Evolutionary conservation across 1,284 basidiomycete genomes (phyloP).

Genomic region (Takashimella tepidaria): DNA sequence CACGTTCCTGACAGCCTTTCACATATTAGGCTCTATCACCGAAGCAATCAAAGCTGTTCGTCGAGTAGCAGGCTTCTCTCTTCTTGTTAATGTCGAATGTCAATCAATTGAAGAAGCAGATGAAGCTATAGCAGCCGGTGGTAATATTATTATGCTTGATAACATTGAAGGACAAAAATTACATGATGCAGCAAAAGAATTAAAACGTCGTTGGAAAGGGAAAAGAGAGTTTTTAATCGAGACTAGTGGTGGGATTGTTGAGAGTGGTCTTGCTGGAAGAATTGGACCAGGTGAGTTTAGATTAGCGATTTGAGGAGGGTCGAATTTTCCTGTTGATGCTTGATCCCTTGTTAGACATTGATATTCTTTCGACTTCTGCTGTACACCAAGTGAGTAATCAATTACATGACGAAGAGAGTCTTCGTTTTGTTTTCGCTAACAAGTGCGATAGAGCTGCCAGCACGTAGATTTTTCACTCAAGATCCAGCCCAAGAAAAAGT

Average conservation of each 20-base stretch:
- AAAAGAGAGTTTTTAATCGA: slow-evolving; percentile 77
- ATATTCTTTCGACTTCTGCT: slow-evolving; percentile 85
- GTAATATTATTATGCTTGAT: slow-evolving; percentile 97
- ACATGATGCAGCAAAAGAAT: slow-evolving; percentile 58
- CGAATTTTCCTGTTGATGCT: not conserved
- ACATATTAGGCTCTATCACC: slow-evolving; percentile 73
- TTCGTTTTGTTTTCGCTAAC: too few species aligned
- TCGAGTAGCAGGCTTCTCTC: slow-evolving; percentile 83
- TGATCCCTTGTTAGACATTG: slow-evolving; percentile 61
- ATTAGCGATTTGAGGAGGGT: not conserved
- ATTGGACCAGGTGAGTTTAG: slow-evolving; percentile 31
- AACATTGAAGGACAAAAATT: slow-evolving; percentile 80
- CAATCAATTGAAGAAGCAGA: slow-evolving; percentile 81
- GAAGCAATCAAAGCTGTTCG: slow-evolving; percentile 79
- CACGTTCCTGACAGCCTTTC: not conserved
- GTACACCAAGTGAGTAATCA: slow-evolving; percentile 68
- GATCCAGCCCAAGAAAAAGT: slow-evolving; percentile 59
- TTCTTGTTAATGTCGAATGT: slow-evolving; percentile 93
- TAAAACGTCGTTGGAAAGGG: slow-evolving; percentile 61
- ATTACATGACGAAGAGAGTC: not conserved
- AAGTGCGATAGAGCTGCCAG: slow-evolving; percentile 74
- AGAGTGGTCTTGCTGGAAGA: slow-evolving; percentile 54
- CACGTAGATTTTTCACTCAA: slow-evolving; percentile 93
- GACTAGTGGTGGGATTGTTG: slow-evolving; percentile 88
- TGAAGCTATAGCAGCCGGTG: slow-evolving; percentile 92